Evolutionary conservation across 108 stramenopile genomes (phyloP).

Genomic region (Seminavis robusta): DNA sequence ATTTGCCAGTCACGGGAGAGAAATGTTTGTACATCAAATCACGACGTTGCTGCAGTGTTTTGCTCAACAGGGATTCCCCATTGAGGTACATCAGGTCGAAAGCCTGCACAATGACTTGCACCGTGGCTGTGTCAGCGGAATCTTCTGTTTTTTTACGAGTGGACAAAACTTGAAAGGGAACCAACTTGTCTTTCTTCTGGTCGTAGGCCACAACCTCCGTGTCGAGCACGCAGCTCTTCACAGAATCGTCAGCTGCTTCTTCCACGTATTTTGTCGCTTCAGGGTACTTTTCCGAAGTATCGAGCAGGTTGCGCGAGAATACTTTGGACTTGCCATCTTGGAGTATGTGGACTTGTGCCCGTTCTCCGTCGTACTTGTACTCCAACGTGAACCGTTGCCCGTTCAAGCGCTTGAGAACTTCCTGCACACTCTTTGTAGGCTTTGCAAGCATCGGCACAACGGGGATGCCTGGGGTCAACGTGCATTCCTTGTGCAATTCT

Average conservation of each 20-base stretch:
- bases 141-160: conserved; percentile 83
- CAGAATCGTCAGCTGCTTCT: conserved; percentile 46
- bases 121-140: conserved; percentile 86
- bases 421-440: conserved; percentile 91
- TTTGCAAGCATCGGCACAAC: conserved; percentile 99
- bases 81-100: conserved; percentile 99
- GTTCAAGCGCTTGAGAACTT: conserved; percentile 92
- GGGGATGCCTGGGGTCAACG: conserved; percentile 91
- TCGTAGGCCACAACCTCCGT: conserved; percentile 98
- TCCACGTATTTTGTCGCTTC: conserved; percentile 90
- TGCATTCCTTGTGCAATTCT: conserved; percentile 73
- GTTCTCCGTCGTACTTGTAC: conserved; percentile 99
- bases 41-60: conserved; percentile 81
- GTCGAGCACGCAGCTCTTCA: conserved; percentile 91
- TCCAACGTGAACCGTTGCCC: conserved; percentile 95
- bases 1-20: conserved; percentile 79
- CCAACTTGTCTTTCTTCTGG: conserved; percentile 71
- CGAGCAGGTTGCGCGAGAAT: conserved; percentile 88
- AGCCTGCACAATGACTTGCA: conserved; percentile 96
- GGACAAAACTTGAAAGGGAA: conserved; percentile 83
- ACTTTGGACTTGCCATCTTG: conserved; percentile 82
- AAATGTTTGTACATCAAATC: conserved; percentile 81
- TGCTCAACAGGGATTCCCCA: conserved; percentile 83
- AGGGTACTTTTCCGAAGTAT: conserved; percentile 94
- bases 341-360: conserved; percentile 95